phyloP scores from a whole-genome alignment of 306 rosid species.

The Corylus avellana region DNA sequence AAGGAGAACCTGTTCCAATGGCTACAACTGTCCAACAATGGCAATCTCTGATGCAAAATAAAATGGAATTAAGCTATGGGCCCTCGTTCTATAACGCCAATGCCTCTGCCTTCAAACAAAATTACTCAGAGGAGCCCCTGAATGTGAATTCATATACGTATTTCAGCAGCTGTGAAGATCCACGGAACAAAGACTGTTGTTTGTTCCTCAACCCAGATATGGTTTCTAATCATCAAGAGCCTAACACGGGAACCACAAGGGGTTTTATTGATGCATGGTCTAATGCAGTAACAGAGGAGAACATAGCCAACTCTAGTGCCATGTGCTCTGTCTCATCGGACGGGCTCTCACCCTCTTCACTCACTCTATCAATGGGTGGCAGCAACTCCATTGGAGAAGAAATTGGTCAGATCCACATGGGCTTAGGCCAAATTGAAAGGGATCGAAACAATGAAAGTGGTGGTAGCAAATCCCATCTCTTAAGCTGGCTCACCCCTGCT shows the following conservation, averaged over 20 bases:
- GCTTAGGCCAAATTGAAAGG: conserved; percentile 41
- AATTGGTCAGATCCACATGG: conserved; percentile 41
- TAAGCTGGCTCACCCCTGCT: conserved; percentile 54
- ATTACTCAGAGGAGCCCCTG: conserved; percentile 28
- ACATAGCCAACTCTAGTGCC: conserved; percentile 25
- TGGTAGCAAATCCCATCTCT: conserved; percentile 26
- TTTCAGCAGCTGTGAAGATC: conserved; percentile 37
- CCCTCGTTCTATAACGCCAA: conserved; percentile 30
- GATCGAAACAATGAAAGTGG: conserved; percentile 28
- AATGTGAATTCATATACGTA: conserved; percentile 47
- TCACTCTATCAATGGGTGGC: conserved; percentile 69
- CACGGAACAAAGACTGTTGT: conserved; percentile 33
- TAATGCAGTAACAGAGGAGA: conserved; percentile 32
- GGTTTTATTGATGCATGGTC: conserved; percentile 81
- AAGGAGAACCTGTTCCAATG: conserved; percentile 47
- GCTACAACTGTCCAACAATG: conserved; percentile 50
- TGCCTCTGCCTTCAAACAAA: conserved; percentile 15
- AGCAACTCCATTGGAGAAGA: conserved; percentile 37
- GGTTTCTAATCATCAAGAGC: conserved; percentile 36
- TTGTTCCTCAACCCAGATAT: conserved; percentile 43
- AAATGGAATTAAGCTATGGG: conserved; percentile 38
- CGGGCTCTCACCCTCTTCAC: conserved; percentile 53
- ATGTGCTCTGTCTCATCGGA: conserved; percentile 35
- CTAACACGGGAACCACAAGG: conserved; percentile 45
- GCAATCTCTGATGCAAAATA: conserved; percentile 54